A percentile compares a stretch with the other conserved stretches of the same genome.
phyloP scores from a whole-genome alignment of 2,329 filamentous ascomycete genomes.

The Rhinocladiella similis region DNA sequence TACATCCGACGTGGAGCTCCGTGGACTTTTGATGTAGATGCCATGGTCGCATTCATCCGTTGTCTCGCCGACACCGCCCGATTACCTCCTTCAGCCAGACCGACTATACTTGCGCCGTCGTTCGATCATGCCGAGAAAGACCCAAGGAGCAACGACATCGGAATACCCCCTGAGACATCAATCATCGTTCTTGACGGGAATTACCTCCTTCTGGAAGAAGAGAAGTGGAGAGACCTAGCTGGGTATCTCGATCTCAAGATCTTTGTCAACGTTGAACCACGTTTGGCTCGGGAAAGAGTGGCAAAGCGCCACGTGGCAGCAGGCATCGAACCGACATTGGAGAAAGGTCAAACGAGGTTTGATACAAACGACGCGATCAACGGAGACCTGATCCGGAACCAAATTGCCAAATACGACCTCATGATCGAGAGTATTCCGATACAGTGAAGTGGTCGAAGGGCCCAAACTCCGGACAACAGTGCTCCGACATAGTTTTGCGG shows the following conservation, averaged over 20 bases:
- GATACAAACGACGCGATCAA: slow-evolving; percentile 43
- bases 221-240: slow-evolving; percentile 36
- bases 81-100: slow-evolving; percentile 11
- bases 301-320: slow-evolving; percentile 41
- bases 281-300: slow-evolving; percentile 39
- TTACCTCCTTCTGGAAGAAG: slow-evolving; percentile 31
- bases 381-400: slow-evolving; percentile 33
- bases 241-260: slow-evolving; percentile 42
- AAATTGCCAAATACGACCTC: slow-evolving; percentile 32
- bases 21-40: slow-evolving; percentile 39
- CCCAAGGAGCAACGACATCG: slow-evolving; percentile 33
- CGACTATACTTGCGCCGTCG: slow-evolving; percentile 32
- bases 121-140: slow-evolving; percentile 41
- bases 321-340: slow-evolving; percentile 43
- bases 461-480: neutral
- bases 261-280: slow-evolving; percentile 42
- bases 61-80: slow-evolving; percentile 30
- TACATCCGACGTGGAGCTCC: slow-evolving; percentile 39
- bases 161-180: slow-evolving; percentile 28
- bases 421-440: slow-evolving; percentile 32
- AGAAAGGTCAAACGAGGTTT: slow-evolving; percentile 38
- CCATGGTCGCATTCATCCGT: slow-evolving; percentile 34
- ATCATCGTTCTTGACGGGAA: slow-evolving; percentile 33
- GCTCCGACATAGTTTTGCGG: neutral
- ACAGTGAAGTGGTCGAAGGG: neutral